Percentiles rank a stretch among this genome's conserved stretches.
phyloP scores from a whole-genome alignment of 495 filamentous ascomycete genomes.

The Talaromyces trachyspermus region DNA sequence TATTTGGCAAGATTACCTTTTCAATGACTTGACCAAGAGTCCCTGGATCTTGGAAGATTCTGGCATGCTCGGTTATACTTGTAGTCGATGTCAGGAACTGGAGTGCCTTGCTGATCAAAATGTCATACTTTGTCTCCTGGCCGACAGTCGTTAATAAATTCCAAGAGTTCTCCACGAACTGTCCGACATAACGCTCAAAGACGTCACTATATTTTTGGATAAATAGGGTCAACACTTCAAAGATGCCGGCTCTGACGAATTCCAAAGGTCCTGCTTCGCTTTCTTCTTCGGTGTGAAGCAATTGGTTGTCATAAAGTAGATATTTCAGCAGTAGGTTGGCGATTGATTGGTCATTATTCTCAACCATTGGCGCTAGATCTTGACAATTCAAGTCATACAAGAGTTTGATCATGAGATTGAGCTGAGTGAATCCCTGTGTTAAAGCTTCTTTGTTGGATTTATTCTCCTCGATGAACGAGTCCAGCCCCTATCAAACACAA shows the following conservation, averaged over 20 bases:
- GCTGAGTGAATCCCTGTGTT: constrained; percentile 66
- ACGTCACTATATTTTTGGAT: constrained; percentile 91
- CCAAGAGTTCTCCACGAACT: constrained; percentile 87
- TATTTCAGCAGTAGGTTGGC: constrained; percentile 83
- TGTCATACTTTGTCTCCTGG: constrained; percentile 85
- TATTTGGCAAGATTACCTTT: constrained; percentile 90
- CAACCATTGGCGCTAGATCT: constrained; percentile 88
- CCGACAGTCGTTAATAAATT: constrained; percentile 78
- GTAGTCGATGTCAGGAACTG: constrained; percentile 91
- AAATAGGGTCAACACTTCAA: constrained; percentile 78
- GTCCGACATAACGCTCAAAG: constrained; percentile 66
- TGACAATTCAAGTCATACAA: constrained; percentile 95
- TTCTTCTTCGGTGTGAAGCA: constrained; percentile 77
- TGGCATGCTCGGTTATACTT: constrained; percentile 64
- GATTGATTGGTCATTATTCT: constrained; percentile 71
- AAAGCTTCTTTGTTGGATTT: constrained; percentile 65
- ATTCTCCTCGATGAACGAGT: constrained; percentile 68
- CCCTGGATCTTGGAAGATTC: constrained; percentile 72
- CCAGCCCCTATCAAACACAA: constrained; percentile 51
- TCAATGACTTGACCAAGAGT: constrained; percentile 78
- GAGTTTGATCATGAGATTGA: constrained; percentile 82
- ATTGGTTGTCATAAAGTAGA: constrained; percentile 75
- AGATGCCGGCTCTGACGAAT: constrained; percentile 83
- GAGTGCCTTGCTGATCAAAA: constrained; percentile 87
- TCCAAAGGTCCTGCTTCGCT: constrained; percentile 79